Percentiles rank a stretch among this genome's conserved stretches.
Evolutionary conservation across 1,284 basidiomycete genomes (phyloP).

Genomic region (Ceratobasidium sp.): DNA sequence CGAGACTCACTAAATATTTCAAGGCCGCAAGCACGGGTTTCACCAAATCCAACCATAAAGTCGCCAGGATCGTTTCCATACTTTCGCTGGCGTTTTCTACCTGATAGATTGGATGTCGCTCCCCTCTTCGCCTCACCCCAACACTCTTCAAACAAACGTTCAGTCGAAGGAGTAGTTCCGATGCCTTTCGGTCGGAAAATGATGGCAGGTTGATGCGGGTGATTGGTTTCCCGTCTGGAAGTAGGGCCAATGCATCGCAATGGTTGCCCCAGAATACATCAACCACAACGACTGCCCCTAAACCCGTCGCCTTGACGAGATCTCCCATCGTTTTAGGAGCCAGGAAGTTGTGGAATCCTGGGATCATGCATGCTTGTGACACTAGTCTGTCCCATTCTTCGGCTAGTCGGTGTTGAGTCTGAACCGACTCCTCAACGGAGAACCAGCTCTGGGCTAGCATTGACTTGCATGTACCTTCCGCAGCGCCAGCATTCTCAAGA

Average conservation of each 20-base stretch:
- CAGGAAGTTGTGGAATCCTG: background rate
- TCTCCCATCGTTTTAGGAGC: background rate
- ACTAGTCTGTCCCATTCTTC: background rate
- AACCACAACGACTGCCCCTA: background rate
- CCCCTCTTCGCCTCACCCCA: background rate
- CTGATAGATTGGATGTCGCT: background rate
- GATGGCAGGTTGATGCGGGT: background rate
- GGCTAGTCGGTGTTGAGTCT: background rate
- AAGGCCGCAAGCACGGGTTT: background rate
- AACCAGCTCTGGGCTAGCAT: background rate
- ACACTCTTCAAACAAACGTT: background rate
- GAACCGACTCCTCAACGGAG: background rate
- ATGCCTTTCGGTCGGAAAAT: background rate
- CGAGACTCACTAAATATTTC: background rate
- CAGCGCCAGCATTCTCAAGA: background rate
- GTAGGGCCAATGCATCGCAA: slow-evolving; percentile 1
- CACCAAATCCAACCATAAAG: background rate
- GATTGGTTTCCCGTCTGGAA: background rate
- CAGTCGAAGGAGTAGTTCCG: background rate
- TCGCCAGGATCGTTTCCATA: background rate
- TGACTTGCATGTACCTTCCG: background rate
- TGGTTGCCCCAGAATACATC: background rate
- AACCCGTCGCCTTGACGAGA: background rate
- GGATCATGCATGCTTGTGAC: background rate
- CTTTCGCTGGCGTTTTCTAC: background rate